These are phyloP conservation scores for Madurella mycetomatis DNA, from an alignment of 2,329 filamentous ascomycete species.

Conservation along the genomic window DNA sequence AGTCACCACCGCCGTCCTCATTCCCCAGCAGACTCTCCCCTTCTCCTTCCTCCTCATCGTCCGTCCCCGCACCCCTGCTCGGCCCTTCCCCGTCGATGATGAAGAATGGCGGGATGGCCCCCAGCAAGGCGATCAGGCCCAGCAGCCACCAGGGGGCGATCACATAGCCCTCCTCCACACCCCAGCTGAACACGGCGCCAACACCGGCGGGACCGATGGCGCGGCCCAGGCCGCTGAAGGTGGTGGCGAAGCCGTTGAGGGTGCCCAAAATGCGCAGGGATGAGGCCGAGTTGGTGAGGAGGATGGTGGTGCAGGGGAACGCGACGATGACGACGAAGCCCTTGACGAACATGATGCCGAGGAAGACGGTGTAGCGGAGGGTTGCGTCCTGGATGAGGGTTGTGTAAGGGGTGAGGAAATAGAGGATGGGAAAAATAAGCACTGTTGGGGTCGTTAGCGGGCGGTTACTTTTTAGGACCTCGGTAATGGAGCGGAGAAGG, in stretches of 20 bases:
- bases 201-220: constrained; percentile 72
- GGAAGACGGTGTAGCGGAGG: constrained; percentile 57
- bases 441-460: constrained; percentile 33
- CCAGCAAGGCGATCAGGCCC: constrained; percentile 57
- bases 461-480: background rate
- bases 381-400: constrained; percentile 51
- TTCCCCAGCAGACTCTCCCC: constrained; percentile 2
- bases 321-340: constrained; percentile 73
- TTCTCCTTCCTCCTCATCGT: constrained; percentile 15
- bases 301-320: constrained; percentile 84
- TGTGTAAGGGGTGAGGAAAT: constrained; percentile 77
- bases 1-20: background rate
- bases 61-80: constrained; percentile 30
- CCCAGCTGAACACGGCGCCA: constrained; percentile 70
- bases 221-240: constrained; percentile 73
- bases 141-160: constrained; percentile 79
- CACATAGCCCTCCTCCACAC: constrained; percentile 70
- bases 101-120: constrained; percentile 68
- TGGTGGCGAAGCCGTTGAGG: constrained; percentile 85
- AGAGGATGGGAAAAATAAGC: constrained; percentile 67
- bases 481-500: background rate
- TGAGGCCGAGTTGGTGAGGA: constrained; percentile 80
- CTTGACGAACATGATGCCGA: constrained; percentile 68
- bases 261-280: constrained; percentile 77
- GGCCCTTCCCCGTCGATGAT: constrained; percentile 71